These are phyloP conservation scores for Hemisphaericaspora xylanilytica DNA, from an alignment of 1,139 yeast species.

Conservation along the genomic window DNA sequence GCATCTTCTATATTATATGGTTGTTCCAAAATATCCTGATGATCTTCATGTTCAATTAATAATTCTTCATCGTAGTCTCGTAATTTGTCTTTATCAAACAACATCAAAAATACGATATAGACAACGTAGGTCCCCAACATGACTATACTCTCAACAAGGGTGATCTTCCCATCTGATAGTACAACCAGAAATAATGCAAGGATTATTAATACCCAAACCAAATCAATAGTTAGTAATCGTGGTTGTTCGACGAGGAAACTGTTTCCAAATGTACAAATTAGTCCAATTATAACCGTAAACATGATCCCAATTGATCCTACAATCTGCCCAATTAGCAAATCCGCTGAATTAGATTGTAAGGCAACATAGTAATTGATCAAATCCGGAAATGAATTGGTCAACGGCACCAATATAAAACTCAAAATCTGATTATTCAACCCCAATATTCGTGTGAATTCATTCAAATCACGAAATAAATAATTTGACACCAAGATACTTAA, in stretches of 20 bases:
- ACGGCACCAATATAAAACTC: conserved; percentile 38
- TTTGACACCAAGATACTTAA: conserved; percentile 38
- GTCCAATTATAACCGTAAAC: conserved; percentile 37
- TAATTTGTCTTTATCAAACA: conserved; percentile 19
- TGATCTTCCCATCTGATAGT: conserved; percentile 50
- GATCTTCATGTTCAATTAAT: conserved; percentile 10
- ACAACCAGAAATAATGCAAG: conserved; percentile 41
- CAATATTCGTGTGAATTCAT: conserved; percentile 26
- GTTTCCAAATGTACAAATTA: conserved; percentile 27
- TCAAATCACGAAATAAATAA: conserved; percentile 32
- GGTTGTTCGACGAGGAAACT: conserved; percentile 25
- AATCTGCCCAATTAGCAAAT: conserved; percentile 41
- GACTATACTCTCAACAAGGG: conserved; percentile 41
- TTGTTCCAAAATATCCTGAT: conserved; percentile 14
- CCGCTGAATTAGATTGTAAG: conserved; percentile 29
- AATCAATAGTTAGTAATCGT: conserved; percentile 27
- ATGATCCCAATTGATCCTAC: conserved; percentile 39
- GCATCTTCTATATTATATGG: conserved; percentile 29
- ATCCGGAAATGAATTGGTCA: conserved; percentile 43
- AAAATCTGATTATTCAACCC: conserved; percentile 32
- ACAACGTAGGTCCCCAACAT: conserved; percentile 41
- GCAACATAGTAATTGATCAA: conserved; percentile 37
- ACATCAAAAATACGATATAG: conserved; percentile 34
- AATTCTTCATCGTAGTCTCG: conserved; percentile 15
- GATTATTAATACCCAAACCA: conserved; percentile 34